Percentiles rank a stretch among this genome's conserved stretches.
These are phyloP conservation scores for Diutina pseudorugosa DNA, from an alignment of 1,139 yeast species.

Conservation along the genomic window DNA sequence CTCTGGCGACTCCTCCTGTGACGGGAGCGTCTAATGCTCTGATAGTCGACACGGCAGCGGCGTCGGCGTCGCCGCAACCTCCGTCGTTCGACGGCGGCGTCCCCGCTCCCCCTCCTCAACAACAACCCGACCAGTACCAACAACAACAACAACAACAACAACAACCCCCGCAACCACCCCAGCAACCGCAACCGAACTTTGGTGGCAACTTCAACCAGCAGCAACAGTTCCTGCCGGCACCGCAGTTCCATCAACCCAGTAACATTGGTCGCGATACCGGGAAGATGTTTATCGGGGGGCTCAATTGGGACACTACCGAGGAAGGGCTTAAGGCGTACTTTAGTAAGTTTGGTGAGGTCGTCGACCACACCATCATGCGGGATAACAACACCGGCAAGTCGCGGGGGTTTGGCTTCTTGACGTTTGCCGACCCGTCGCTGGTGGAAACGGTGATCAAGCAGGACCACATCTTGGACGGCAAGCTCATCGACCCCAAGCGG, in stretches of 20 bases:
- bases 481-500: constrained; percentile 93
- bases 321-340: constrained; percentile 73
- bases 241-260: constrained; percentile 16
- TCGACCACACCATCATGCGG: constrained; percentile 90
- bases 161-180: constrained; percentile 8
- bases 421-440: constrained; percentile 70
- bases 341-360: constrained; percentile 80
- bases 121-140: constrained; percentile 5
- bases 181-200: constrained; percentile 7
- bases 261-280: constrained; percentile 44
- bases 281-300: constrained; percentile 96
- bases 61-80: constrained; percentile 5
- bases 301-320: constrained; percentile 97
- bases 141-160: constrained; percentile 6
- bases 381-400: constrained; percentile 85
- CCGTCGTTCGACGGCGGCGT: background rate
- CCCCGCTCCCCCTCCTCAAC: constrained; percentile 3
- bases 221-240: background rate
- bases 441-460: constrained; percentile 83
- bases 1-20: constrained; percentile 5
- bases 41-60: constrained; percentile 6
- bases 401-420: constrained; percentile 92
- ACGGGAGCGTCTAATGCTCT: constrained; percentile 7
- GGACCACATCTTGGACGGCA: constrained; percentile 90
- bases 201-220: background rate